Conservation (phyloP, 2,329 filamentous ascomycete species). For the Dothistroma pini region DNA sequence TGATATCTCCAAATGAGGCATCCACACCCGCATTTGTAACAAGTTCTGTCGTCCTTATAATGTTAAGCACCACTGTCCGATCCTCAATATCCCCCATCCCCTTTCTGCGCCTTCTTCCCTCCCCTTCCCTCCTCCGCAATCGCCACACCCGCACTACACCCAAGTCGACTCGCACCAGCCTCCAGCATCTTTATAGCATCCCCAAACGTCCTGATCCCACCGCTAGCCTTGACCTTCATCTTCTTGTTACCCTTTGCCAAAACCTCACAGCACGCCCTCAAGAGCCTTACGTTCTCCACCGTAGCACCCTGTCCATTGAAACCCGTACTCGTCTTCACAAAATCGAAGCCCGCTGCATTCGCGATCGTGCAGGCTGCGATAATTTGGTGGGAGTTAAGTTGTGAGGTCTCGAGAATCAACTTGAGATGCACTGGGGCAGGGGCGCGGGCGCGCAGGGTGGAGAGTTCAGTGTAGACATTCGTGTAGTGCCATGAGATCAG, state of each 20-base stretch:
- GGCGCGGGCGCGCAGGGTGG: slow-evolving; percentile 49
- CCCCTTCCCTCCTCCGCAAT: slow-evolving; percentile 51
- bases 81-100: slow-evolving; percentile 2
- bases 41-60: too few species aligned
- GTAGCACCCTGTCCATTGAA: slow-evolving; percentile 55
- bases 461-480: slow-evolving; percentile 52
- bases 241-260: slow-evolving; percentile 30
- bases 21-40: too few species aligned
- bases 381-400: slow-evolving; percentile 48
- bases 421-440: slow-evolving; percentile 46
- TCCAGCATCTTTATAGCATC: slow-evolving; percentile 54
- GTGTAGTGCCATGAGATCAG: slow-evolving; percentile 43
- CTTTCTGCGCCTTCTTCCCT: slow-evolving; percentile 7
- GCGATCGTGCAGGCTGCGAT: slow-evolving; percentile 53
- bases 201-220: slow-evolving; percentile 51
- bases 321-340: slow-evolving; percentile 59
- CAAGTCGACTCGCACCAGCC: slow-evolving; percentile 55
- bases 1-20: too few species aligned
- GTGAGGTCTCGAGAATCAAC: slow-evolving; percentile 58
- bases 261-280: slow-evolving; percentile 48
- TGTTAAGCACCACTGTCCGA: too few species aligned
- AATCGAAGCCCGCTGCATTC: slow-evolving; percentile 53
- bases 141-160: slow-evolving; percentile 53
- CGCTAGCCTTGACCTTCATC: slow-evolving; percentile 43
- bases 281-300: slow-evolving; percentile 51